These are phyloP conservation scores for Leccinum broughii DNA, from an alignment of 768 basidiomycete genomes.

Conservation along the genomic window DNA sequence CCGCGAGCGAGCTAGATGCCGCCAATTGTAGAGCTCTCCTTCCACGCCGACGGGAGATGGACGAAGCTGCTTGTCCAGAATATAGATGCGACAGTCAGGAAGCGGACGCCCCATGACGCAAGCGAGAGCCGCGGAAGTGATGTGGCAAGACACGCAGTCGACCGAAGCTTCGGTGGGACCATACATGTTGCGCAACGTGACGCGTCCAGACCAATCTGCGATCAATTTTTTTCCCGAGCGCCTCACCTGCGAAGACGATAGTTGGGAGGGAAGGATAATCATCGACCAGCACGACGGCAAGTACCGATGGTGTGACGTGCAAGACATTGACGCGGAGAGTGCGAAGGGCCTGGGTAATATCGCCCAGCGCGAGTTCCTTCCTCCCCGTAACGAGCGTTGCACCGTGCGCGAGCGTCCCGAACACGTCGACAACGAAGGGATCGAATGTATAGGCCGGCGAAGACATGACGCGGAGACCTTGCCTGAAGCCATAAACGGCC, in stretches of 20 bases:
- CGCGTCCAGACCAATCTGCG: slow-evolving; percentile 25
- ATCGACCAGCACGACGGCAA: slow-evolving; percentile 27
- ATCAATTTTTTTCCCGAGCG: slow-evolving; percentile 23
- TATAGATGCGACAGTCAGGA: slow-evolving; percentile 32
- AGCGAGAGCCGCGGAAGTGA: slow-evolving; percentile 18
- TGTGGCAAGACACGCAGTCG: slow-evolving; percentile 30
- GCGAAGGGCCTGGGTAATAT: slow-evolving; percentile 29
- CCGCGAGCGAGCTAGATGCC: slow-evolving; percentile 24
- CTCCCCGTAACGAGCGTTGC: slow-evolving; percentile 23
- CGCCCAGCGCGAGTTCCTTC: slow-evolving; percentile 32
- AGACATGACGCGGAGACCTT: slow-evolving; percentile 28
- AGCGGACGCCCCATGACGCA: slow-evolving; percentile 34
- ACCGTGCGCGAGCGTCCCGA: slow-evolving; percentile 20
- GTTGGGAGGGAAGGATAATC: slow-evolving; percentile 30
- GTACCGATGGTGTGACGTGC: slow-evolving; percentile 34
- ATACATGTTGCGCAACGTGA: slow-evolving; percentile 35
- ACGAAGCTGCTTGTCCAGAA: slow-evolving; percentile 28
- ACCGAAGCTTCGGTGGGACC: slow-evolving; percentile 36
- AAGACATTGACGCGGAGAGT: slow-evolving; percentile 25
- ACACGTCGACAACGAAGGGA: slow-evolving; percentile 22
- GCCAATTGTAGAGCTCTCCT: slow-evolving; percentile 25
- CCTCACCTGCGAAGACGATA: slow-evolving; percentile 28
- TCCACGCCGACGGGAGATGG: slow-evolving; percentile 32
- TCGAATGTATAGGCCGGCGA: slow-evolving; percentile 33
- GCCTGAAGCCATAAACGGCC: slow-evolving; percentile 22